Percentiles rank a stretch among this genome's conserved stretches.
These are phyloP conservation scores for Oryza australiensis DNA, from an alignment of 176 grass and related monocot species.

Conservation along the genomic window DNA sequence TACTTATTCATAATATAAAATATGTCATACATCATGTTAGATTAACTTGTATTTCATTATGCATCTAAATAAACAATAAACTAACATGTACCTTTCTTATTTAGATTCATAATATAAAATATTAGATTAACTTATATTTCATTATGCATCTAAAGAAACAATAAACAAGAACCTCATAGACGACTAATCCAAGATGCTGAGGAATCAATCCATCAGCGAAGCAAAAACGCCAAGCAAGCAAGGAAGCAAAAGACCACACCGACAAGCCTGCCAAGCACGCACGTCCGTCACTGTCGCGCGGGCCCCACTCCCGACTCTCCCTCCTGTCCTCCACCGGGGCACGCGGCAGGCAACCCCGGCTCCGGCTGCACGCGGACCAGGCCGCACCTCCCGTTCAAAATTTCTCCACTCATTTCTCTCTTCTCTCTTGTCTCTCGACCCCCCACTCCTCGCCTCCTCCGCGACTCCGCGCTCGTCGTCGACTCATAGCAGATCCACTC, in stretches of 20 bases:
- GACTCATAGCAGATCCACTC: slow-evolving; percentile 30
- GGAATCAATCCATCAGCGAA: neutral
- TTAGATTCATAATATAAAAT: too few species aligned
- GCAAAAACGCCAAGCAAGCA: neutral
- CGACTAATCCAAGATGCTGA: neutral
- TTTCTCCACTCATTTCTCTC: slow-evolving; percentile 12
- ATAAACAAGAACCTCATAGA: neutral
- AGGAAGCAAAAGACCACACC: neutral
- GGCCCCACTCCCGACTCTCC: slow-evolving; percentile 18
- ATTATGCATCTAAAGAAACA: neutral
- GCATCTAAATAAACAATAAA: too few species aligned
- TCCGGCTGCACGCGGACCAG: neutral
- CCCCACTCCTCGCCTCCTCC: slow-evolving; percentile 12
- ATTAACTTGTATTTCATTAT: too few species aligned
- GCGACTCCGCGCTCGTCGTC: neutral
- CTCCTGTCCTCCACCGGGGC: slow-evolving; percentile 40
- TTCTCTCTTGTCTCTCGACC: neutral
- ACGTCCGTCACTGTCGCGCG: slow-evolving; percentile 1
- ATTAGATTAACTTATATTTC: too few species aligned
- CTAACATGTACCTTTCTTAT: too few species aligned
- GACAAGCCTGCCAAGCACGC: neutral
- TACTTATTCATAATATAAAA: too few species aligned
- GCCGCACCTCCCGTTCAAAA: slow-evolving; percentile 44
- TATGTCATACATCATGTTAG: too few species aligned
- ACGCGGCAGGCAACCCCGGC: slow-evolving; percentile 36